Conservation (phyloP, 768 basidiomycete genomes). For the Suillus paluster region DNA sequence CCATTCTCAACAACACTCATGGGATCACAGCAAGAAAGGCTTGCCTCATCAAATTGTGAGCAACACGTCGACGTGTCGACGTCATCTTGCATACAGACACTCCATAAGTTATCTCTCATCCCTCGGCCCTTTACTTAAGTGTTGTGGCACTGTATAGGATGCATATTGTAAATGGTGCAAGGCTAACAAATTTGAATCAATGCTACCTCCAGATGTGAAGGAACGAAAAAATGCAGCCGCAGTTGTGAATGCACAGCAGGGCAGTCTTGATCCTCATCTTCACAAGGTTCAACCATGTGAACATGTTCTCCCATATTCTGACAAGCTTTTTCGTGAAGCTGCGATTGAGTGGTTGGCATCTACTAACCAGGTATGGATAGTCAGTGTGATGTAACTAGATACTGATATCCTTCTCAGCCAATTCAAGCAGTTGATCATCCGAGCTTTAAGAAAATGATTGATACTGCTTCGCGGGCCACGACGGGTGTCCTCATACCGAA, state of each 20-base stretch:
- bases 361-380: conserved; percentile 42
- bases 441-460: conserved; percentile 42
- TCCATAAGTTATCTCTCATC: neutral
- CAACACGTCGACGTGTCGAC: conserved; percentile 5
- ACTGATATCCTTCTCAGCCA: conserved; percentile 22
- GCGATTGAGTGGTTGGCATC: conserved; percentile 42
- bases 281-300: conserved; percentile 17
- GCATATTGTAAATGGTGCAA: conserved; percentile 34
- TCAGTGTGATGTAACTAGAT: neutral
- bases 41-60: neutral
- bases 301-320: conserved; percentile 31
- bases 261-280: conserved; percentile 32
- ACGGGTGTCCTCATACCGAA: conserved; percentile 41
- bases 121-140: neutral
- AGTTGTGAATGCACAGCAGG: conserved; percentile 12
- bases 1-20: no score
- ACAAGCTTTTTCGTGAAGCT: conserved; percentile 22
- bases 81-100: conserved; percentile 1
- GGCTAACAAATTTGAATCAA: conserved; percentile 32
- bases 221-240: conserved; percentile 21
- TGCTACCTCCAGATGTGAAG: conserved; percentile 29
- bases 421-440: conserved; percentile 41
- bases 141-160: conserved; percentile 7
- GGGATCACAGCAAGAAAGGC: no score
- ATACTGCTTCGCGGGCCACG: conserved; percentile 41